Evolutionary conservation across 2,329 filamentous ascomycete genomes (phyloP), one percentile per base, ranked within the genome.

Genomic region (Stagonosporopsis tanaceti): DNA sequence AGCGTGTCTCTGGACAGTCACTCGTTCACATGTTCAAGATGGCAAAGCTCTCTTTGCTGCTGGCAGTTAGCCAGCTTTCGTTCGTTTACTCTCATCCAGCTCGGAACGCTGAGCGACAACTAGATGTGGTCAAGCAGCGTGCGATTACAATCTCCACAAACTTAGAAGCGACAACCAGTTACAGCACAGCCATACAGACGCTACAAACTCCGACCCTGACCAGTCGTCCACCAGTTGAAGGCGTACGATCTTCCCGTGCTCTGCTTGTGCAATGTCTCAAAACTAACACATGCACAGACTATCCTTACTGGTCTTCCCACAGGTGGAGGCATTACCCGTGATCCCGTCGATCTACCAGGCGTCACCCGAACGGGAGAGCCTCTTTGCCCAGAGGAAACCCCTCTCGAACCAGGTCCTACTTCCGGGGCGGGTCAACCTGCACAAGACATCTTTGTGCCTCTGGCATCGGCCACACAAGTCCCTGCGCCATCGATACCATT

Each of bases 391-490:
- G 66, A 68, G 22, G 59, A 68, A 34, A 69, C 68, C 14, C 67
- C 71, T 12, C 66, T 76, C 5, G 44, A 37, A 4, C 72, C 73
- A n/a, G 71, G 69, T 9, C 63, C 68, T 20, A 71, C 66, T 14
- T 50, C 28, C 5, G 61, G 65, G 17, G 41, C 61, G 6, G 57
- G 41, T 4, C 50, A 54, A 25, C 62, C 58, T 15, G 68, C 67
- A 8, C 51, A 47, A 2, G 70, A 77, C 32, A 66, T 82, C 9
- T 82, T 82, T 53, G 68, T 74, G 28, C 67, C 78, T 0, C 78
- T 82, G 53, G 17, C 30, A 6, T 40, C 39, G 22, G 76, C 70
- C 1, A 76, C 71, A 4, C 76, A 72, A 53, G 68, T 70, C 0
- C 79, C 79, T 32, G 76, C 77, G 14, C 59, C 70, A 3, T 75